Conservation (phyloP, 2,329 filamentous ascomycete species). For the Sporothrix dimorphospora region DNA sequence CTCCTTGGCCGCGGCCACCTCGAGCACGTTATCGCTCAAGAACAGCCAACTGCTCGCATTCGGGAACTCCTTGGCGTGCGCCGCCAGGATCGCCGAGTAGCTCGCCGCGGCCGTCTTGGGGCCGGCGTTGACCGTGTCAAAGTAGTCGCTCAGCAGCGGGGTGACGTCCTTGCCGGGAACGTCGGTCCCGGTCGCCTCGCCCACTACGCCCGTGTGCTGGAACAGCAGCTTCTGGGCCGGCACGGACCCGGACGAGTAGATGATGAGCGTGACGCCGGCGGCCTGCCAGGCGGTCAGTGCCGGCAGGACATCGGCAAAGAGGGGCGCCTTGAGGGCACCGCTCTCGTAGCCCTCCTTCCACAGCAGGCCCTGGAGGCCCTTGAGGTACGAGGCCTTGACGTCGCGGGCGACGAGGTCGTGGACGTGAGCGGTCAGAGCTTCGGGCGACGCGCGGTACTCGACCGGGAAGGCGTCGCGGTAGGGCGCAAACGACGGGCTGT, state of each 20-base stretch:
- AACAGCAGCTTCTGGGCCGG: slow-evolving; percentile 81
- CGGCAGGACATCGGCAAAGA: slow-evolving; percentile 75
- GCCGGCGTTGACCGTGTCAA: slow-evolving; percentile 81
- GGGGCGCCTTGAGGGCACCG: slow-evolving; percentile 69
- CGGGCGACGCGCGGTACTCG: slow-evolving; percentile 61
- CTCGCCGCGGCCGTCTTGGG: slow-evolving; percentile 69
- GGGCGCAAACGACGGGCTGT: slow-evolving; percentile 62
- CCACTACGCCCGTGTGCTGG: slow-evolving; percentile 59
- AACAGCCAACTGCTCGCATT: slow-evolving; percentile 68
- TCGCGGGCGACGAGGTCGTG: slow-evolving; percentile 71
- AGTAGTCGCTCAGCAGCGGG: slow-evolving; percentile 65
- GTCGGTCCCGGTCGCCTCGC: neutral
- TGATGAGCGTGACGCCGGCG: slow-evolving; percentile 63
- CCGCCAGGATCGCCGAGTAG: slow-evolving; percentile 63
- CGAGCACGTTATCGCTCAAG: slow-evolving; percentile 76
- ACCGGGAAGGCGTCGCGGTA: slow-evolving; percentile 74
- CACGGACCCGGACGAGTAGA: slow-evolving; percentile 82
- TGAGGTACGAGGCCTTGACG: slow-evolving; percentile 76
- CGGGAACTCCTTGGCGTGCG: slow-evolving; percentile 45
- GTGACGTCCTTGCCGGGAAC: slow-evolving; percentile 58
- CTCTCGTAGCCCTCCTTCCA: slow-evolving; percentile 75
- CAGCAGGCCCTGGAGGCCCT: slow-evolving; percentile 77
- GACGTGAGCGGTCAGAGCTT: slow-evolving; percentile 67
- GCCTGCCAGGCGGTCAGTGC: slow-evolving; percentile 63
- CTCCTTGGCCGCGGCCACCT: slow-evolving; percentile 64